phyloP scores from a whole-genome alignment of 2,329 filamentous ascomycete genomes.

The Ophiosphaerella herpotricha region DNA sequence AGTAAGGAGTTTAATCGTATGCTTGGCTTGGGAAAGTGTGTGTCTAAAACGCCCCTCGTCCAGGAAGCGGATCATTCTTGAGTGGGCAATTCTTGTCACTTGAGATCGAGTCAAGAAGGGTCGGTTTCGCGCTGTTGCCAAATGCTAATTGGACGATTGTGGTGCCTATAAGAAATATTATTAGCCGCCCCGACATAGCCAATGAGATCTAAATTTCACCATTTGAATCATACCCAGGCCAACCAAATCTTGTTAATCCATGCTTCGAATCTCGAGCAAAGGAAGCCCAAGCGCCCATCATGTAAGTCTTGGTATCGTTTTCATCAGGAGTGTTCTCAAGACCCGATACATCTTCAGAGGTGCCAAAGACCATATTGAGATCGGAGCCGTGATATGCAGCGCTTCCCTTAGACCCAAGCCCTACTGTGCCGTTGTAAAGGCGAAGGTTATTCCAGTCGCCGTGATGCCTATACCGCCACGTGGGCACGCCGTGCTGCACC shows the following conservation, averaged over 20 bases:
- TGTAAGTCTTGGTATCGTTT: slow-evolving; percentile 35
- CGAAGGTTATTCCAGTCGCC: slow-evolving; percentile 44
- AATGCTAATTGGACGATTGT: slow-evolving; percentile 29
- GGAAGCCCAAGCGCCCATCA: slow-evolving; percentile 40
- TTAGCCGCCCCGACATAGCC: not conserved
- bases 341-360: slow-evolving; percentile 30
- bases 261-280: slow-evolving; percentile 41
- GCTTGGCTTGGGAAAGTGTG: too few relatives aligned
- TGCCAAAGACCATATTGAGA: slow-evolving; percentile 43
- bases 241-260: slow-evolving; percentile 39
- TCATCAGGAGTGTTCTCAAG: slow-evolving; percentile 27
- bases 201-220: slow-evolving; percentile 9
- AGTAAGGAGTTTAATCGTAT: too few relatives aligned
- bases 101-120: slow-evolving; percentile 21
- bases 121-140: slow-evolving; percentile 20
- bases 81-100: slow-evolving; percentile 28
- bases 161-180: slow-evolving; percentile 6
- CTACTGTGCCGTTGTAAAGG: slow-evolving; percentile 34
- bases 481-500: slow-evolving; percentile 32
- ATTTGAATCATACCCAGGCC: slow-evolving; percentile 27
- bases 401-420: slow-evolving; percentile 32
- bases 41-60: slow-evolving; percentile 26
- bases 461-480: slow-evolving; percentile 45
- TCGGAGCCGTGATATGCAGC: slow-evolving; percentile 46
- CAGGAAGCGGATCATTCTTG: slow-evolving; percentile 30